Conservation (phyloP, 225 moss, liverwort and hornwort genomes). For the Climacium dendroides region DNA sequence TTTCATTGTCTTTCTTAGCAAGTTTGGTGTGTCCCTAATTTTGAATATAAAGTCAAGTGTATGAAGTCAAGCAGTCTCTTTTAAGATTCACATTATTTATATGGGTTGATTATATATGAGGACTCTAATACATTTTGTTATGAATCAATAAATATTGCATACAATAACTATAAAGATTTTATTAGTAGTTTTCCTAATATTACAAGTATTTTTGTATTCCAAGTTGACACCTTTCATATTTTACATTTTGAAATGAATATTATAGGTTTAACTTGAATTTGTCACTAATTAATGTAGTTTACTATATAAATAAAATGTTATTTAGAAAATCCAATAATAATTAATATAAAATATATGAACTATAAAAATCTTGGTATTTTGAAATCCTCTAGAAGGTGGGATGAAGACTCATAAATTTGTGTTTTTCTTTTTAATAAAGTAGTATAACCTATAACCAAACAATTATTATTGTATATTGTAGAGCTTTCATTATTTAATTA, state of each 20-base stretch:
- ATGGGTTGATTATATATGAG: neutral
- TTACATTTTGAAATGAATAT: neutral
- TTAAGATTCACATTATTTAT: no score
- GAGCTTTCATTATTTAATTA: neutral
- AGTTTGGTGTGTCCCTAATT: neutral
- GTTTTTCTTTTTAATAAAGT: neutral
- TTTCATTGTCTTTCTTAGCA: rapidly evolving
- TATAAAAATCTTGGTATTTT: neutral
- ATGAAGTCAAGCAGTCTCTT: no score
- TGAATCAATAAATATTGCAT: neutral
- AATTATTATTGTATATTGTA: neutral
- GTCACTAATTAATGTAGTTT: neutral
- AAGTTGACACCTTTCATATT: neutral
- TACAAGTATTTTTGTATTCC: neutral
- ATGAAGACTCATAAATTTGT: neutral
- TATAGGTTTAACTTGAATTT: neutral
- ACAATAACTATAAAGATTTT: neutral
- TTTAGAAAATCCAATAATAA: neutral
- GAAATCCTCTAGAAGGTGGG: neutral
- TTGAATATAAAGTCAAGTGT: neutral
- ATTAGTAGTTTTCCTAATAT: no score
- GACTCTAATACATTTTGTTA: neutral
- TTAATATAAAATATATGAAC: neutral
- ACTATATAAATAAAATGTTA: neutral
- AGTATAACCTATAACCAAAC: neutral